These are phyloP conservation scores for Pseudogymnoascus sp. DNA, from an alignment of 2,329 filamentous ascomycete species.

Conservation along the genomic window DNA sequence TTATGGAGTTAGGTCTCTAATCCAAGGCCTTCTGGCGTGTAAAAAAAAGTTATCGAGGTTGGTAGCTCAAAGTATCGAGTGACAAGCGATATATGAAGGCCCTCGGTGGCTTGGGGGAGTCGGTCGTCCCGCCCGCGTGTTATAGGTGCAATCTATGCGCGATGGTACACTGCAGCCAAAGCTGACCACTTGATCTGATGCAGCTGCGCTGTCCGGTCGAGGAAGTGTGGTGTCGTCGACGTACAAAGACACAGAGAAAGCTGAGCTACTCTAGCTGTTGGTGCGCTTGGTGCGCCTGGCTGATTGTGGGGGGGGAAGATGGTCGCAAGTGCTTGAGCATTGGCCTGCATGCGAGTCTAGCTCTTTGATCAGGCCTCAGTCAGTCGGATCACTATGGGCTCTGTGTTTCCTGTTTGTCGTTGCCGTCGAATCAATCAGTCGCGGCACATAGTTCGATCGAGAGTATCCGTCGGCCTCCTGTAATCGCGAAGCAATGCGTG, in stretches of 20 bases:
- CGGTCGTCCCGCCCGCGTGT: not conserved
- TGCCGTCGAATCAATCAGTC: not conserved
- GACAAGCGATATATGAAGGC: not conserved
- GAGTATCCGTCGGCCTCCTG: not conserved
- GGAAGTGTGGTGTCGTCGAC: not conserved
- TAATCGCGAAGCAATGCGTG: not conserved
- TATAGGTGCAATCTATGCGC: not conserved
- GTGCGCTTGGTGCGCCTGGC: slow-evolving; percentile 2
- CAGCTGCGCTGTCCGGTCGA: not conserved
- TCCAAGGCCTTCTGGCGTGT: not conserved
- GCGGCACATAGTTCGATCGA: not conserved
- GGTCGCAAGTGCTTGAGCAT: slow-evolving; percentile 1
- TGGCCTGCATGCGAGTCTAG: not conserved
- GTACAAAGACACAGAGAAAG: not conserved
- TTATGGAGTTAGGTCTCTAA: not conserved
- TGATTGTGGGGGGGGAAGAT: not conserved
- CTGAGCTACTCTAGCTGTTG: slow-evolving; percentile 2
- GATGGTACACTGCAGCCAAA: slow-evolving; percentile 2
- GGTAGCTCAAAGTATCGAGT: slow-evolving; percentile 1
- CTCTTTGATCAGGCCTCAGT: not conserved
- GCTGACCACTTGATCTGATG: slow-evolving; percentile 7
- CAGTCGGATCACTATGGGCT: not conserved
- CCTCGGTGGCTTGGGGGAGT: not conserved
- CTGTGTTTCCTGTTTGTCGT: not conserved
- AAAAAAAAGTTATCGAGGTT: not conserved